Evolutionary conservation across 805 yeast genomes (phyloP), one percentile per base, ranked within the genome.

Genomic region (Kodamaea nitidulidarum): DNA sequence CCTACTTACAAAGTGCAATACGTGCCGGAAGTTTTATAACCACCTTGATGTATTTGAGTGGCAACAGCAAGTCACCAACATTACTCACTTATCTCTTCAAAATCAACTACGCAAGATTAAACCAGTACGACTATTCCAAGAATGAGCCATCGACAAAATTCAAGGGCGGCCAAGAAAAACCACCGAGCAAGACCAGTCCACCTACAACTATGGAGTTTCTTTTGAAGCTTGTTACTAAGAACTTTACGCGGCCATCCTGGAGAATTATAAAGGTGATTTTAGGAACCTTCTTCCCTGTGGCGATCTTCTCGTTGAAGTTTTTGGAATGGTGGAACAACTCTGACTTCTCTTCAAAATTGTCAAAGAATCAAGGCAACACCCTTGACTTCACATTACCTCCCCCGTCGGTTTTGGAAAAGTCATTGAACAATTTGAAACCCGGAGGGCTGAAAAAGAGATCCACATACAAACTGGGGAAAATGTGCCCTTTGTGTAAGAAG

Each of bases 271-370:
- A 60, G 43, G 47, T 60, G 14, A 41, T 63, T 47, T 39, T 74
- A 47, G 72, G 77, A 36, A 63, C 84, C 2, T 57, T 80, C 32
- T 78, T 91, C 61, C 96, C 96, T 0, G 71, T 83, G 0, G 86
- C 95, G 2, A 82, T 90, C 37, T 88, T 91, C 55, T 53, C 81
- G 16, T 69, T 90, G 44, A 87, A 88, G 61, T 86, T 90, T 50
- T 68, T 88, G 25, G 97, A 90, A 58, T 90, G 97, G 96, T 90
- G 95, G 95, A 78, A 80, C 44, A 75, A 84, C 17, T 79, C 88
- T 11, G 87, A 84, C 43, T 75, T 87, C 53, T 78, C 86, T 3
- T 60, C 74, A 3, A 75, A 76, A 52, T 52, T 83, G 43, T 70
- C 76, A 16, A 75, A 73, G 41, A 71, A 69, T 34, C 65, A 65